Conservation (phyloP, 345 rosid genomes). For the Ceriops decandra region DNA sequence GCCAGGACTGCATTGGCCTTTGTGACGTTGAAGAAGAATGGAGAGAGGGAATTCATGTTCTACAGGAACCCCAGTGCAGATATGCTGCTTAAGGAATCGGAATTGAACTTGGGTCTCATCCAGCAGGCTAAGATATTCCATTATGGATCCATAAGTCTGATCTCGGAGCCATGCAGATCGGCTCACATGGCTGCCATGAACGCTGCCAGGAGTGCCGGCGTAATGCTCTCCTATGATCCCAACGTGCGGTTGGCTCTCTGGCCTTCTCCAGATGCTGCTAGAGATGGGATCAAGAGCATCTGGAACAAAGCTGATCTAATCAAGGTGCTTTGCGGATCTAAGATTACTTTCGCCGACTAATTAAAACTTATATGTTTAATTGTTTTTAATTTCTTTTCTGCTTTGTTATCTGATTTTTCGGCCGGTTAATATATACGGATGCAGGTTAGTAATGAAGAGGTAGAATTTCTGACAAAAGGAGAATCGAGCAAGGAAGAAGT, state of each 20-base stretch:
- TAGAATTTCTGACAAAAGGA: constrained; percentile 43
- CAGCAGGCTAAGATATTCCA: constrained; percentile 65
- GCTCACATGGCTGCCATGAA: constrained; percentile 74
- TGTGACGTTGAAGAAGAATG: constrained; percentile 53
- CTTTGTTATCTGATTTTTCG: too few species aligned
- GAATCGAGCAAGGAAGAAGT: constrained; percentile 55
- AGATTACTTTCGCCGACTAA: too few species aligned
- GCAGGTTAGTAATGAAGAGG: constrained; percentile 62
- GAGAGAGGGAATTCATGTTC: constrained; percentile 74
- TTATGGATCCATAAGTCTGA: constrained; percentile 69
- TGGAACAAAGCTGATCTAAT: constrained; percentile 62
- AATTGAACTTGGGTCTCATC: constrained; percentile 46
- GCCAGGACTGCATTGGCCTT: constrained; percentile 72
- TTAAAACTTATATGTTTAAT: background rate
- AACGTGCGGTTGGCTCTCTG: constrained; percentile 64
- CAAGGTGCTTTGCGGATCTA: constrained; percentile 31
- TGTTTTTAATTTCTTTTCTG: too few species aligned
- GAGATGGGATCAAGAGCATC: constrained; percentile 57
- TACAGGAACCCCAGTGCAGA: constrained; percentile 76
- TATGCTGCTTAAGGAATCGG: constrained; percentile 63
- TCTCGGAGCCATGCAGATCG: constrained; percentile 60
- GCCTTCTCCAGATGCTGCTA: constrained; percentile 58
- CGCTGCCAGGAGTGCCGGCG: constrained; percentile 55
- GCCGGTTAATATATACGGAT: background rate
- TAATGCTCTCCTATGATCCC: constrained; percentile 62